Conservation (phyloP, 2,329 filamentous ascomycete species). For the Colletotrichum theobromicola region DNA sequence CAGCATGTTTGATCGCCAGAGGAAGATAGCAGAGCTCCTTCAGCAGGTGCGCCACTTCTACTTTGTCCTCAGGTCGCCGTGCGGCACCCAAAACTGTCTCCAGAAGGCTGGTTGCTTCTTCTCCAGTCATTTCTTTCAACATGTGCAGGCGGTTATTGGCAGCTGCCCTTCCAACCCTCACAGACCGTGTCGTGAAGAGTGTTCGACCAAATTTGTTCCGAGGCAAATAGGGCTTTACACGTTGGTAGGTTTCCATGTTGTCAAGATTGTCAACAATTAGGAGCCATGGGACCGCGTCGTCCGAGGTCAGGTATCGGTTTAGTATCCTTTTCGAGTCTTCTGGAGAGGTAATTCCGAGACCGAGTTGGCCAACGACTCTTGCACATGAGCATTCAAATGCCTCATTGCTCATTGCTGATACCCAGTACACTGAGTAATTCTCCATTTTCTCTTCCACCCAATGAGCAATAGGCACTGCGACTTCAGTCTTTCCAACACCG, state of each 20-base stretch:
- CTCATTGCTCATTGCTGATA: conserved; percentile 34
- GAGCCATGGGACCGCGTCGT: conserved; percentile 33
- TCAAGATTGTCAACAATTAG: conserved; percentile 44
- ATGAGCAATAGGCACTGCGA: conserved; percentile 41
- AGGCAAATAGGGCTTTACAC: conserved; percentile 30
- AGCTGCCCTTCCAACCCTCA: conserved; percentile 31
- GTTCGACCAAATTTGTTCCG: conserved; percentile 29
- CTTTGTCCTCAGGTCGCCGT: conserved; percentile 14
- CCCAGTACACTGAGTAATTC: conserved; percentile 43
- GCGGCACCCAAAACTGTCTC: conserved; percentile 27
- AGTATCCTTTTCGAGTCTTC: conserved; percentile 35
- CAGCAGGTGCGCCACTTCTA: conserved; percentile 15
- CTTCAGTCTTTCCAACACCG: conserved; percentile 43
- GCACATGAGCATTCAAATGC: conserved; percentile 38
- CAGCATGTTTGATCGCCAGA: conserved; percentile 42
- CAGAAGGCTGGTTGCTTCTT: conserved; percentile 31
- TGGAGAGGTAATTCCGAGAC: conserved; percentile 45
- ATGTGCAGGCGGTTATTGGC: conserved; percentile 27
- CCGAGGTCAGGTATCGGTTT: neutral
- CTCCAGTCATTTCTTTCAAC: conserved; percentile 31
- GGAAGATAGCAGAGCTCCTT: conserved; percentile 41
- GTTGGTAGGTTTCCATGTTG: conserved; percentile 25
- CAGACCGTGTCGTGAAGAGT: conserved; percentile 38
- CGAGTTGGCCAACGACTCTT: conserved; percentile 33
- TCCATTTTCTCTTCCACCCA: conserved; percentile 32